A percentile compares a stretch with the other conserved stretches of the same genome.
phyloP scores from a whole-genome alignment of 768 basidiomycete species.

The Lyophyllum atratum region DNA sequence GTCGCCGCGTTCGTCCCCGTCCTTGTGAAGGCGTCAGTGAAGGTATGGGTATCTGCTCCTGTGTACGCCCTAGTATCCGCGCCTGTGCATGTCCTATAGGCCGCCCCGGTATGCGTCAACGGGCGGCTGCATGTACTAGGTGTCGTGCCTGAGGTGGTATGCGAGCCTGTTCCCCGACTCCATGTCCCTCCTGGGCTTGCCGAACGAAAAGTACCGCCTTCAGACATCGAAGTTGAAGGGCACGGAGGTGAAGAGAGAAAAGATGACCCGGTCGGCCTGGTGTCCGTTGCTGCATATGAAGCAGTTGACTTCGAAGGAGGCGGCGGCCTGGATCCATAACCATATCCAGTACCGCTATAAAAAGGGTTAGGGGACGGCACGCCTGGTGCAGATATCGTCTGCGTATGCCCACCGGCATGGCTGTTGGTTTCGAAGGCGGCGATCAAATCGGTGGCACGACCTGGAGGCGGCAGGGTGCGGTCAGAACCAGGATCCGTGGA shows the following conservation, averaged over 20 bases:
- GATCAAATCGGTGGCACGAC: constrained; percentile 69
- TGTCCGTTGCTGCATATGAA: constrained; percentile 37
- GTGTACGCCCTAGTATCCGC: constrained; percentile 29
- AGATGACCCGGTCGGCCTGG: constrained; percentile 36
- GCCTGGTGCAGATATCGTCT: constrained; percentile 55
- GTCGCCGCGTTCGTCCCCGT: constrained; percentile 38
- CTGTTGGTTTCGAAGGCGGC: constrained; percentile 65
- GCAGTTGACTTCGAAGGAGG: constrained; percentile 47
- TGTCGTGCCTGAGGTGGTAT: constrained; percentile 37
- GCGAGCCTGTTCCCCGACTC: constrained; percentile 30
- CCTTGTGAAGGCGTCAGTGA: constrained; percentile 38
- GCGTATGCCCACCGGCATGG: constrained; percentile 48
- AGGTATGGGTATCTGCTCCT: constrained; percentile 15
- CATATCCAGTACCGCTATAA: constrained; percentile 30
- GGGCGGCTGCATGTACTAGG: constrained; percentile 37
- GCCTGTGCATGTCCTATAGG: constrained; percentile 24
- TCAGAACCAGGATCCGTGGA: constrained; percentile 58
- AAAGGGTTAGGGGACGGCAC: constrained; percentile 40
- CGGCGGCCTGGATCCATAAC: constrained; percentile 43
- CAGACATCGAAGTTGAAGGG: constrained; percentile 32
- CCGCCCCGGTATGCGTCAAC: constrained; percentile 25
- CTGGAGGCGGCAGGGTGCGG: constrained; percentile 47
- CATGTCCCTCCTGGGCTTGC: constrained; percentile 26
- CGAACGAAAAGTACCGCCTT: constrained; percentile 26
- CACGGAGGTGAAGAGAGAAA: constrained; percentile 52